Base-by-base conservation (phyloP, 164 flowering plant genomes). In the Aristolochia californica region DNA sequence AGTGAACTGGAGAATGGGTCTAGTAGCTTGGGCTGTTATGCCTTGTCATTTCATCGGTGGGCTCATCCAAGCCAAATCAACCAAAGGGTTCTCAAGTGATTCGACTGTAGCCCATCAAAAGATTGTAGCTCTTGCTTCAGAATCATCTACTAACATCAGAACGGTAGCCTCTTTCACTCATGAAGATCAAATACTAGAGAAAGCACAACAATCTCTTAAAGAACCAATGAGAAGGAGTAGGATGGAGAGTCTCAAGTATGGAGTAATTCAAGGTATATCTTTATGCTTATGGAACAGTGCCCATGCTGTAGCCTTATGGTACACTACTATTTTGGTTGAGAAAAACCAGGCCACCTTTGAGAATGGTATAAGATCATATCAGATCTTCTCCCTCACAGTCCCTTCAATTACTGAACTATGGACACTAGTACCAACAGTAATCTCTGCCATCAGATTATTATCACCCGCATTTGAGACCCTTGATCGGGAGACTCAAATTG, bases 21-120 rank as follows among this genome's bases (percentile, higher is more conserved):
- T 85, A 25, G 93, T 83, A 23, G 87, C 89, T 60, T 83, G 89
- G 93, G 93, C 93, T 20, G 87, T 86, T 60, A 86, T 86, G 94
- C 89, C 94, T 52, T 83, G 89, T 70, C 94, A 83, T 76, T 82
- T 80, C 68, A 80, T 83, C 18, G 87, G 89, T 20, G 94, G 94
- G 22, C 66, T 83, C 4, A 69, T 82, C 55, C 90, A 86, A 70
- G 86, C 89, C 67, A 80, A 76, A 66, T 80, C 84, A 18, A 80
- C 85, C 40, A 74, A 72, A 66, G 85, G 85, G 49, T 86, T 83
- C 66, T 60, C 86, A 60, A 73, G 81, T 25, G 78, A 75, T 62
- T 70, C 69, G 26, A 59, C 80, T 40, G 68, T 78, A 45, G 72
- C 76, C 43, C 83, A 86, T 66, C 63, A 58, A 45, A 74, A 79